Base-by-base conservation (phyloP, 1,284 basidiomycete genomes). In the Chalciporus sp. region DNA sequence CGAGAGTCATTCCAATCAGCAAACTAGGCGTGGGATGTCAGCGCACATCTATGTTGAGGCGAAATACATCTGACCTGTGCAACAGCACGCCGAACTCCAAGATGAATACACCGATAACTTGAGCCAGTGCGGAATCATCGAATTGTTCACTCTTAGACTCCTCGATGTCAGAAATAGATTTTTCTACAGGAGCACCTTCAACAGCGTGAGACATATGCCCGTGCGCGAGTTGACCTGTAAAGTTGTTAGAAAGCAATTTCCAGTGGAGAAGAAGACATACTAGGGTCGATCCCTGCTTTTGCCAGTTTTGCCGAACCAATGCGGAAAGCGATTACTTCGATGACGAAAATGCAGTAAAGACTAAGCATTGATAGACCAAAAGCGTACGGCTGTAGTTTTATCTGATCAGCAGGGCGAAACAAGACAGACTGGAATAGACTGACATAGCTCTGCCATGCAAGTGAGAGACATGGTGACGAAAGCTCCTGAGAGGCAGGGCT, bases 61-160 rank as follows among this genome's bases (percentile, higher is more conserved):
- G 41, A 35, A 37, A 14, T 44, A n/a, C 29, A 43, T 2, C 64
- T 48, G 42, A 78, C 82, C 83, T 90, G 69, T 97, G 95, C 57
- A 99, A 77, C 12, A 95, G 74, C 46, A 98, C 92, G 64, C 96
- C 97, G 64, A 98, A 96, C 69, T 92, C 94, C 55, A 96, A 78
- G 58, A 95, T 94, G 41, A 82, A 86, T 42, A 95, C 79, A 19
- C 94, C 95, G 43, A 98, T 78, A 46, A 97, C 77, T 71, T 98
- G 94, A 1, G 92, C 86, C 1, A 80, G 61, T 1, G 81, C 76
- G 14, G 73, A 72, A 50, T 85, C 77, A 35, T 77, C 65, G 7
- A 73, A 55, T 10, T 40, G 10, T 1, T 3, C 47, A 7, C 46
- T 20, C n/a, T 61, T 56, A 16, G 63, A 60, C 9, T 62, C 53